These are phyloP conservation scores for Violaceomyces palustris DNA, from an alignment of 1,284 basidiomycete genomes.

Conservation along the genomic window DNA sequence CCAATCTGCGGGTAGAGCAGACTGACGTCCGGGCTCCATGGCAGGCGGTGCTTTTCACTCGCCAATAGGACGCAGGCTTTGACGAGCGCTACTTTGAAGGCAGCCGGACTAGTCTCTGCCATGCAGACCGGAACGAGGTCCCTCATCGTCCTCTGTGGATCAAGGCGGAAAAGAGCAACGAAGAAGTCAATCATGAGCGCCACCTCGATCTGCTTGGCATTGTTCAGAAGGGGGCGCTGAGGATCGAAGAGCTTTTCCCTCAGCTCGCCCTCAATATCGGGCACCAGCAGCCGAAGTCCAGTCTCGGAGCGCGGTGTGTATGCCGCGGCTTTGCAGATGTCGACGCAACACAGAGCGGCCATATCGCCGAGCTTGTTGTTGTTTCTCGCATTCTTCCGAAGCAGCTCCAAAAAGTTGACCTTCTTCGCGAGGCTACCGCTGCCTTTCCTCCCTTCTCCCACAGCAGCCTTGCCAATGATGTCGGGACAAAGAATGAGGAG, in stretches of 20 bases:
- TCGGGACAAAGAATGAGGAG: conserved; percentile 76
- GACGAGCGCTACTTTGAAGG: conserved; percentile 40
- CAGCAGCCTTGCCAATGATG: conserved; percentile 58
- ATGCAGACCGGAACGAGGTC: conserved; percentile 39
- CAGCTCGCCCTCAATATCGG: conserved; percentile 40
- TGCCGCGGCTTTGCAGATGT: conserved; percentile 74
- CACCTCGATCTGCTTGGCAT: conserved; percentile 37
- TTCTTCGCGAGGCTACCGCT: conserved; percentile 54
- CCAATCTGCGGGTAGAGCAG: conserved; percentile 38
- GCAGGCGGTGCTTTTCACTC: conserved; percentile 25
- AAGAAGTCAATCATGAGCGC: conserved; percentile 46
- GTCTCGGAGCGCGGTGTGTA: conserved; percentile 60
- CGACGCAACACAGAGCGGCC: conserved; percentile 70
- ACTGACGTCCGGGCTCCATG: conserved; percentile 33
- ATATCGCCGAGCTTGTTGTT: conserved; percentile 59
- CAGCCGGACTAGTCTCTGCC: conserved; percentile 24
- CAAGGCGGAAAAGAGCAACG: conserved; percentile 46
- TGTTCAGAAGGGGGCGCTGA: conserved; percentile 20
- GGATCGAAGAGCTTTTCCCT: conserved; percentile 45
- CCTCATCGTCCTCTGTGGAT: conserved; percentile 32
- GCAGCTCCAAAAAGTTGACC: conserved; percentile 54
- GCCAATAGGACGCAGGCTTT: conserved; percentile 35
- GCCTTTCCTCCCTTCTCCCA: conserved; percentile 50
- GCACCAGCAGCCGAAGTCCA: conserved; percentile 65
- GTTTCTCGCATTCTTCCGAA: conserved; percentile 44